A percentile compares a stretch with the other conserved stretches of the same genome.
Conservation (phyloP, 2,329 filamentous ascomycete genomes). For the Sclerotinia sclerotiorum region DNA sequence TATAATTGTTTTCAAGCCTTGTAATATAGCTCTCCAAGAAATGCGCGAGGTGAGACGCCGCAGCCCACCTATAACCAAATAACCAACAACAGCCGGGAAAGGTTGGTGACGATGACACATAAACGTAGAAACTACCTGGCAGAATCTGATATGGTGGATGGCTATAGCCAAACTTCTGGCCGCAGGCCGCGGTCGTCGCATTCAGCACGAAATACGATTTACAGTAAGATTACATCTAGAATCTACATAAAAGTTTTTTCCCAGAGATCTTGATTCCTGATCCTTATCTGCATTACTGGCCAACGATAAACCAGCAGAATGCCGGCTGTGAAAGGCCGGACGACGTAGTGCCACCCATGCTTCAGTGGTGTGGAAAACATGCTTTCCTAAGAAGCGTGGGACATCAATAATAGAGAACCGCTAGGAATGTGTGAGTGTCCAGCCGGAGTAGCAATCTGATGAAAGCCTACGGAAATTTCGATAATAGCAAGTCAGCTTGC, state of each 20-base stretch:
- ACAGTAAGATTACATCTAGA: not conserved
- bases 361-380: not conserved
- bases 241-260: not conserved
- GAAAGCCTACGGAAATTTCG: not conserved
- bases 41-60: slow-evolving; percentile 7
- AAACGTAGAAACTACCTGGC: not conserved
- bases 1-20: not conserved
- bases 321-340: not conserved
- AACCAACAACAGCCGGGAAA: not conserved
- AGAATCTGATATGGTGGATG: not conserved
- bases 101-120: not conserved
- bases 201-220: not conserved
- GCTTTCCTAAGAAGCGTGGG: not conserved
- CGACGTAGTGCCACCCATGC: not conserved
- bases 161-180: not conserved
- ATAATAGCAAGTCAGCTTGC: not conserved
- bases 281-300: slow-evolving; percentile 9
- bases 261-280: slow-evolving; percentile 14
- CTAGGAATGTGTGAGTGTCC: not conserved
- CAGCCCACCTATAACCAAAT: not conserved
- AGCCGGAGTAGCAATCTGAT: not conserved
- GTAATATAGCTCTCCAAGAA: not conserved
- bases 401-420: not conserved
- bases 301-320: not conserved
- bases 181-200: not conserved